Base-by-base conservation (phyloP, 228 moss, liverwort and hornwort genomes). In the Sphagnum magellanicum region DNA sequence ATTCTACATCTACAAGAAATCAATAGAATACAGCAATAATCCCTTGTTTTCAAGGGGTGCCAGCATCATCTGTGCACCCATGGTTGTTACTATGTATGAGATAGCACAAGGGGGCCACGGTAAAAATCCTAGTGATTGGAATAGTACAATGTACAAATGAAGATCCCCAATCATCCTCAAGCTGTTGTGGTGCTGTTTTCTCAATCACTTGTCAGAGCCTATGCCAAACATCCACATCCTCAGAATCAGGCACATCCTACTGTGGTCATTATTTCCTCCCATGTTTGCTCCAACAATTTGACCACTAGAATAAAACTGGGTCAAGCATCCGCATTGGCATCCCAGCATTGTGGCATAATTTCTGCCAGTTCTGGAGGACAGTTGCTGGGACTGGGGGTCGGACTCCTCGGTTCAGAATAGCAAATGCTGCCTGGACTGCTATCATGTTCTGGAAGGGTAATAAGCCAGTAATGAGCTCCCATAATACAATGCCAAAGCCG, bases 261-360 rank as follows among this genome's bases (percentile, higher is more conserved):
- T 17, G 78, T 78, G 71, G 68, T 81, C 75, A 66, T 71, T 64
- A 85, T 78, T 71, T 85, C 85, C 76, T 76, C 79, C 77, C 80
- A 77, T 2, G 85, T 81, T 48, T 81, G 65, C 67, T 85, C 81
- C 76, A 85, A 59, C 78, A 85, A 60, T 67, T 64, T 69, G 61
- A 85, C 85, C 65, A 85, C 72, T 63, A 78, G 81, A 63, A 74
- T 59, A 74, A 85, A 85, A 48, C 53, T 64, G 71, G 85, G 85
- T 48, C 85, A 74, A 60, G 68, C 64, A 67, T 85, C 85, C 14
- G 78, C 78, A 73, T 79, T 85, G 4, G 78, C 76, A 70, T 85
- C 85, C 85, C 85, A 85, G 70, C 85, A 85, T 16, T 81, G 76
- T 69, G 80, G 72, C 85, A 85, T 85, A 53, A 85, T 85, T 6